Evolutionary conservation across 225 moss, liverwort and hornwort species (phyloP).

Genomic region (Polytrichum commune): DNA sequence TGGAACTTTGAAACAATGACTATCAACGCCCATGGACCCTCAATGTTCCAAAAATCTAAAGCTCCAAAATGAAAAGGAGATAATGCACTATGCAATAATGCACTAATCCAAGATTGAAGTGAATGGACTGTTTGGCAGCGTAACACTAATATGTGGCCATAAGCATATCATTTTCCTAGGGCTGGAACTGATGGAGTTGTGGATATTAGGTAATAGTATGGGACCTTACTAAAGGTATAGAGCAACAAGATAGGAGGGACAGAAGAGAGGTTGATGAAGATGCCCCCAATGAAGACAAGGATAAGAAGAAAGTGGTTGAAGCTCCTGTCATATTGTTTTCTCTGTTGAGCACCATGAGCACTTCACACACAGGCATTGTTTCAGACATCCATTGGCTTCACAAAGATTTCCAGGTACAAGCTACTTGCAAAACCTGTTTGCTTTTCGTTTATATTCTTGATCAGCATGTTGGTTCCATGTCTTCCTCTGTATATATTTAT

Average conservation of each 20-base stretch:
- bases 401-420: conserved; percentile 68
- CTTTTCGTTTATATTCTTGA: too few species aligned
- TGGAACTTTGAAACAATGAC: too few species aligned
- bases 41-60: too few species aligned
- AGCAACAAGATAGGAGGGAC: conserved; percentile 67
- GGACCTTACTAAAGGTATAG: conserved; percentile 70
- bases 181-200: not conserved
- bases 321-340: conserved; percentile 65
- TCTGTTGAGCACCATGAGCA: conserved; percentile 53
- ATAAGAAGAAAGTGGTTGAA: conserved; percentile 19
- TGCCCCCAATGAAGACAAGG: conserved; percentile 26
- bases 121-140: too few species aligned
- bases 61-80: too few species aligned
- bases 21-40: too few species aligned
- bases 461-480: too few species aligned
- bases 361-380: conserved; percentile 75
- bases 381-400: conserved; percentile 91
- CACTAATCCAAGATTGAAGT: too few species aligned
- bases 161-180: too few species aligned
- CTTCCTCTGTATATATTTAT: too few species aligned
- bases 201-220: conserved; percentile 67
- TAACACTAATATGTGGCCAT: too few species aligned
- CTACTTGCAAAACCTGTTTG: not conserved
- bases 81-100: too few species aligned
- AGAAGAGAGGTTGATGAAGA: conserved; percentile 63